phyloP scores from a whole-genome alignment of 306 rosid genomes.

The Vigna reflexopilosa region DNA sequence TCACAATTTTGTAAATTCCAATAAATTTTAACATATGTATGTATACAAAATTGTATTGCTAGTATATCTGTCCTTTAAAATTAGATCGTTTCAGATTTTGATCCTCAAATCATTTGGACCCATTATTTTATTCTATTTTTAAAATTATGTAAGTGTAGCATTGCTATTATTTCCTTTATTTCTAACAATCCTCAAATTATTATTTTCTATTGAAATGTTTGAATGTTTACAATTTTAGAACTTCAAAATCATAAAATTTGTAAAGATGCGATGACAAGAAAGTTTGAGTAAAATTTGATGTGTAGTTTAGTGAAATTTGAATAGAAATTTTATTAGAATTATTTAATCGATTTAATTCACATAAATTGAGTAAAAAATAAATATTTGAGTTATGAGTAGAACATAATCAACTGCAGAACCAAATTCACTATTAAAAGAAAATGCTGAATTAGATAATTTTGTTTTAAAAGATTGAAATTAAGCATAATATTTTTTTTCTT shows the following conservation, averaged over 20 bases:
- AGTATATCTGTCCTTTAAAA: neutral
- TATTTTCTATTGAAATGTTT: neutral
- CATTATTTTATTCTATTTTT: neutral
- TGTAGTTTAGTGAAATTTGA: neutral
- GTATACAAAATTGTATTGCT: no score
- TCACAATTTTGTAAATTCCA: no score
- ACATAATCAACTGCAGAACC: no score
- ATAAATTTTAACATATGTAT: no score
- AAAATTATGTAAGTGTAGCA: neutral
- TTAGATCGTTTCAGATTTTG: neutral
- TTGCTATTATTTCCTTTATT: neutral
- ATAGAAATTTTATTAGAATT: neutral
- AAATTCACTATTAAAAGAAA: neutral
- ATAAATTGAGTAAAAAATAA: neutral
- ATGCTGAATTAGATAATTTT: no score
- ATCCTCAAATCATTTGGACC: neutral
- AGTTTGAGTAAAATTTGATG: neutral
- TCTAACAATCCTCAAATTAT: neutral
- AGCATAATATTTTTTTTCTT: no score
- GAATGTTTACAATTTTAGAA: neutral
- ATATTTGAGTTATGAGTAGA: neutral
- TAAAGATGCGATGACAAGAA: neutral
- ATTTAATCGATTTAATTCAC: neutral
- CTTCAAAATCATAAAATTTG: neutral
- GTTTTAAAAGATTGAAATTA: no score